These are phyloP conservation scores for Ascochyta rabiei DNA, from an alignment of 2,329 filamentous ascomycete species.

Conservation along the genomic window DNA sequence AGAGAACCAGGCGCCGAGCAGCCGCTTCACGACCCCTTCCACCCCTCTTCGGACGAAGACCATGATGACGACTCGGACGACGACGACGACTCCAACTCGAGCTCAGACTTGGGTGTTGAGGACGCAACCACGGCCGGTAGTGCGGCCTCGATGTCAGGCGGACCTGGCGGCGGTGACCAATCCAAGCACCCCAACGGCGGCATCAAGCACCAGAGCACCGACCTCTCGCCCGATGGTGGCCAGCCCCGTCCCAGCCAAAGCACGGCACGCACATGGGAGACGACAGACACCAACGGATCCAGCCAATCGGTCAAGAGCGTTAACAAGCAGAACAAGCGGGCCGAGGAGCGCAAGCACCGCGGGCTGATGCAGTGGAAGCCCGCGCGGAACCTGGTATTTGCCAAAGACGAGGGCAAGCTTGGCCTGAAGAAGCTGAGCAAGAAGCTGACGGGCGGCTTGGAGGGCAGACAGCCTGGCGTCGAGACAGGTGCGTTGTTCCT, in stretches of 20 bases:
- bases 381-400: constrained; percentile 83
- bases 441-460: constrained; percentile 72
- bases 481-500: constrained; percentile 64
- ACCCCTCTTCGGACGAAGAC: constrained; percentile 53
- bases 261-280: constrained; percentile 36
- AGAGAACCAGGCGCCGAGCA: constrained; percentile 62
- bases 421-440: constrained; percentile 77
- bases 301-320: constrained; percentile 60
- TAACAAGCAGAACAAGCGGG: constrained; percentile 70
- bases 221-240: constrained; percentile 32
- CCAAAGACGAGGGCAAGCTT: constrained; percentile 83
- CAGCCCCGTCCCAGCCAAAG: constrained; percentile 32
- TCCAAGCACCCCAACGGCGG: constrained; percentile 22
- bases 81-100: constrained; percentile 48
- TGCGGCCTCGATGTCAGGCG: constrained; percentile 30
- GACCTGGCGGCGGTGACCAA: constrained; percentile 19
- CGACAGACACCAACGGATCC: constrained; percentile 22
- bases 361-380: constrained; percentile 96
- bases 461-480: constrained; percentile 83
- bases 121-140: constrained; percentile 55
- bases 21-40: constrained; percentile 59
- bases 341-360: constrained; percentile 81
- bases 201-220: constrained; percentile 35
- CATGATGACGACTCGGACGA: constrained; percentile 47
- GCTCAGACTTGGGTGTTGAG: constrained; percentile 63